Evolutionary conservation across 2,329 filamentous ascomycete species (phyloP).

Genomic region (Aspergillus eucalypticola): DNA sequence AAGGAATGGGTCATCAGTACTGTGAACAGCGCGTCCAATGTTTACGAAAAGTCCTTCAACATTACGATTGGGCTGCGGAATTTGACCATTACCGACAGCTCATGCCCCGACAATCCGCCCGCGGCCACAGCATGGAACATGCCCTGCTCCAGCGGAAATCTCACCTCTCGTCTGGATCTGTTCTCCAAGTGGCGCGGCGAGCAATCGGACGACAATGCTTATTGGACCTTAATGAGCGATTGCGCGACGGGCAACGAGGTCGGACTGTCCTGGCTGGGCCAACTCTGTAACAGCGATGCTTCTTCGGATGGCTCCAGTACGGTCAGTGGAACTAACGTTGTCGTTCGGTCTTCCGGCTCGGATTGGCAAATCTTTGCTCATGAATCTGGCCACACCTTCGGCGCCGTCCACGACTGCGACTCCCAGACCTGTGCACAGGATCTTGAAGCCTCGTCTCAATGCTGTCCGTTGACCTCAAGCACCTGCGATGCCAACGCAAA

Average conservation of each 20-base stretch:
- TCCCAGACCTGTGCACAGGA: slow-evolving; percentile 64
- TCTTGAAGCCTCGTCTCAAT: slow-evolving; percentile 64
- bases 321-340: slow-evolving; percentile 84
- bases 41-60: slow-evolving; percentile 92
- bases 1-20: slow-evolving; percentile 75
- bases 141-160: slow-evolving; percentile 60
- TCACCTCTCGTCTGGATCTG: slow-evolving; percentile 76
- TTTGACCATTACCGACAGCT: slow-evolving; percentile 71
- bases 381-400: slow-evolving; percentile 91
- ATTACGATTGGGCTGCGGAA: slow-evolving; percentile 89
- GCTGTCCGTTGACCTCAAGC: slow-evolving; percentile 71
- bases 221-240: slow-evolving; percentile 85
- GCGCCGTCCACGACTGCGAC: slow-evolving; percentile 91
- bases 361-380: slow-evolving; percentile 98
- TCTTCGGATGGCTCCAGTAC: slow-evolving; percentile 61
- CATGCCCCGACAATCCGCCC: slow-evolving; percentile 71
- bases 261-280: slow-evolving; percentile 88
- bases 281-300: slow-evolving; percentile 68
- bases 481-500: slow-evolving; percentile 73
- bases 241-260: slow-evolving; percentile 83
- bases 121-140: slow-evolving; percentile 80
- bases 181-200: slow-evolving; percentile 88
- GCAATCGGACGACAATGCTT: slow-evolving; percentile 77
- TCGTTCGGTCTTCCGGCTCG: slow-evolving; percentile 74
- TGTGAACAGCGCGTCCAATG: slow-evolving; percentile 81